A percentile compares a stretch with the other conserved stretches of the same genome.
Evolutionary conservation across 768 basidiomycete genomes (phyloP).

Genomic region (Podaxis sp.): DNA sequence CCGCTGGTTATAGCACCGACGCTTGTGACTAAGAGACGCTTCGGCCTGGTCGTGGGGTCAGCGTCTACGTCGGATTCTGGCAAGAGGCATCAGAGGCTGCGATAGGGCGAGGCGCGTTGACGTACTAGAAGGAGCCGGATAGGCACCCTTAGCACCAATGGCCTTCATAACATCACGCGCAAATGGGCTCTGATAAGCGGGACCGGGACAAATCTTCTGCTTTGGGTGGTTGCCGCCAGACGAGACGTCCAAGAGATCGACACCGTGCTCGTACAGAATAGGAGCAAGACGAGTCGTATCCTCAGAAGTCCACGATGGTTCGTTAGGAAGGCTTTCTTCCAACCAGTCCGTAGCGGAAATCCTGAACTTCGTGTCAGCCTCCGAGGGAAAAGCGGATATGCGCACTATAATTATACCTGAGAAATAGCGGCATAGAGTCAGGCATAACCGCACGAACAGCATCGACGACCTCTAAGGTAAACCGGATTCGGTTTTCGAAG

Average conservation of each 20-base stretch:
- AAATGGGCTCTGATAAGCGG: constrained; percentile 56
- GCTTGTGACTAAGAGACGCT: constrained; percentile 35
- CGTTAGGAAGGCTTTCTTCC: constrained; percentile 53
- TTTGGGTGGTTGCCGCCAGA: constrained; percentile 55
- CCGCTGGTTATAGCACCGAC: constrained; percentile 59
- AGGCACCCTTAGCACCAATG: constrained; percentile 23
- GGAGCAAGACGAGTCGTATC: constrained; percentile 64
- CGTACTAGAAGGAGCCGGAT: neutral
- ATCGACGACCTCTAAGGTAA: constrained; percentile 62
- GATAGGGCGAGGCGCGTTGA: neutral
- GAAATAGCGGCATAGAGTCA: constrained; percentile 64
- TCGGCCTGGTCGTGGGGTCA: neutral
- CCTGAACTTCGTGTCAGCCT: constrained; percentile 26
- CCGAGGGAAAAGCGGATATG: neutral
- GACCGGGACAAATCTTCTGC: constrained; percentile 34
- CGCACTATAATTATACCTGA: constrained; percentile 42
- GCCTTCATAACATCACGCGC: constrained; percentile 49
- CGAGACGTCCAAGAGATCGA: constrained; percentile 77
- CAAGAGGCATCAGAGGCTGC: neutral
- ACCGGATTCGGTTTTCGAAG: constrained; percentile 67
- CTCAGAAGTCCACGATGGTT: constrained; percentile 65
- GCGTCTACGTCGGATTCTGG: neutral
- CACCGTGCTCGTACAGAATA: constrained; percentile 59
- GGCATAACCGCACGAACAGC: constrained; percentile 63
- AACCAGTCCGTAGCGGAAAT: constrained; percentile 78